These are phyloP conservation scores for Fusarium caatingaense DNA, from an alignment of 2,329 filamentous ascomycete species.

Conservation along the genomic window DNA sequence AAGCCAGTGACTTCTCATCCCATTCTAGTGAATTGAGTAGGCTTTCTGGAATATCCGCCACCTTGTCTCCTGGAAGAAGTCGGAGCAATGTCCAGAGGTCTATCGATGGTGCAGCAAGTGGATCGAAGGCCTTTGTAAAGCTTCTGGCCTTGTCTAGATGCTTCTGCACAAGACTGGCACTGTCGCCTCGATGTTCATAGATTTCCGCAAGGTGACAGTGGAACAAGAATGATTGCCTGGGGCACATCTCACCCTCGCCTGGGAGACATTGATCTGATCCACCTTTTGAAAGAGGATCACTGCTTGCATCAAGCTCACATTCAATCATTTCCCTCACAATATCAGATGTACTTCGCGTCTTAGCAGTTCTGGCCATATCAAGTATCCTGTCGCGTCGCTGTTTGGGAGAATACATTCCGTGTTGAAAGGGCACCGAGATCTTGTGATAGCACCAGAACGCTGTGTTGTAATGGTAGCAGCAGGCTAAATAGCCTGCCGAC, in stretches of 20 bases:
- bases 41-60: not conserved
- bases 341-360: not conserved
- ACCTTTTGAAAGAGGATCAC: not conserved
- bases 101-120: not conserved
- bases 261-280: rapidly evolving
- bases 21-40: not conserved
- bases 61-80: not conserved
- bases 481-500: not conserved
- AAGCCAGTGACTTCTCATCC: not conserved
- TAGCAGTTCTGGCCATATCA: constrained; percentile 1
- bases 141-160: not conserved
- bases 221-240: not conserved
- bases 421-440: not conserved
- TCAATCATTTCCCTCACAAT: not conserved
- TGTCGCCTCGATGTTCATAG: not conserved
- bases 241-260: not conserved
- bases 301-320: not conserved
- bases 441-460: not conserved
- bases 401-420: not conserved
- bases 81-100: not conserved
- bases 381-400: constrained; percentile 2
- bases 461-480: not conserved
- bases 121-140: not conserved
- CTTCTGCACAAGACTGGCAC: not conserved
- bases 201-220: constrained; percentile 2